phyloP scores from a whole-genome alignment of 1,284 basidiomycete species.

The Cutaneotrichosporon arboriforme region DNA sequence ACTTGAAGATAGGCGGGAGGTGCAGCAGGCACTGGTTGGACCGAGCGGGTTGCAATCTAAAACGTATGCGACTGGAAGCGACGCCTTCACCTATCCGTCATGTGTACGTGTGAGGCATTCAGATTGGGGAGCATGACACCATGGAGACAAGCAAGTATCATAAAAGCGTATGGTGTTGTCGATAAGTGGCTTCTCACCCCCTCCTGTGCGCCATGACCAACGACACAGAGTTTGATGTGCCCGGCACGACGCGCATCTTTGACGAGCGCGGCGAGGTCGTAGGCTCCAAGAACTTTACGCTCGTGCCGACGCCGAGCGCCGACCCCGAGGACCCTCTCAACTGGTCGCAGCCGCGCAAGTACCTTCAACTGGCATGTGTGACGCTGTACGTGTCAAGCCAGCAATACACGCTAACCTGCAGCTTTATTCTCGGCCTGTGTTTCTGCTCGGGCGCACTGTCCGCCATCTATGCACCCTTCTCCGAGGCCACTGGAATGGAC shows the following conservation, averaged over 20 bases:
- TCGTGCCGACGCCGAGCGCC: slow-evolving; percentile 20
- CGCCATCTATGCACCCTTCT: slow-evolving; percentile 23
- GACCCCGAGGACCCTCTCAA: slow-evolving; percentile 27
- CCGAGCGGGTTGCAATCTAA: too few species aligned
- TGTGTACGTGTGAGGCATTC: too few species aligned
- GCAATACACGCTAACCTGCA: neutral
- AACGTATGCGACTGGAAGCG: too few species aligned
- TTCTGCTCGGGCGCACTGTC: slow-evolving; percentile 19
- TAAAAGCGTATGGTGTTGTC: too few species aligned
- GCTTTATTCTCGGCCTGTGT: neutral
- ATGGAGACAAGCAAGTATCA: too few species aligned
- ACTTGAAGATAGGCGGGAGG: too few species aligned
- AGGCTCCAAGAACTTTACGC: slow-evolving; percentile 13
- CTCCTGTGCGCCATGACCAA: too few species aligned
- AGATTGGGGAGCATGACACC: too few species aligned
- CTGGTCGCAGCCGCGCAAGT: slow-evolving; percentile 21
- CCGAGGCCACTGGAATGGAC: slow-evolving; percentile 19
- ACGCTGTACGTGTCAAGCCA: slow-evolving; percentile 9
- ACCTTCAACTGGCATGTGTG: slow-evolving; percentile 20
- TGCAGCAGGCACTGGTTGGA: too few species aligned
- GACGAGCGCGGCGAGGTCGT: slow-evolving; percentile 13
- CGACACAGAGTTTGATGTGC: slow-evolving; percentile 12
- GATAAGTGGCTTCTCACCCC: too few species aligned
- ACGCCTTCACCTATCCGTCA: too few species aligned
- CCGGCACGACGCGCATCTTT: slow-evolving; percentile 20